These are phyloP conservation scores for Murraya koenigii DNA, from an alignment of 345 rosid species.

Conservation along the genomic window DNA sequence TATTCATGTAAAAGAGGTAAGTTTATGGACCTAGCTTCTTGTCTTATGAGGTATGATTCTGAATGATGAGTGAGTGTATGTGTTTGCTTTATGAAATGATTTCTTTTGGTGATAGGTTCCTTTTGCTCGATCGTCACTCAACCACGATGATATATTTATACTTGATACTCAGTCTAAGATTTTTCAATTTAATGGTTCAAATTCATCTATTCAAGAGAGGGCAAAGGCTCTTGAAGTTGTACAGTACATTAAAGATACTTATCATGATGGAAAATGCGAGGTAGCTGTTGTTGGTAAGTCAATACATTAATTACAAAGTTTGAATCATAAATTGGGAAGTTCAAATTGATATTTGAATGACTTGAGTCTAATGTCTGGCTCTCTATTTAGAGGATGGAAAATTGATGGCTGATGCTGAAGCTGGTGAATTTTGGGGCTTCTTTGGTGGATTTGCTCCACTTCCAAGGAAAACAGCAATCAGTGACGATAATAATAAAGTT, in stretches of 20 bases:
- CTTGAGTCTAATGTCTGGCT: constrained; percentile 17
- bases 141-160: constrained; percentile 92
- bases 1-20: constrained; percentile 93
- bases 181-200: constrained; percentile 95
- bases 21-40: constrained; percentile 23
- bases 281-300: constrained; percentile 90
- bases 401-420: constrained; percentile 98
- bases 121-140: constrained; percentile 90
- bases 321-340: constrained; percentile 7
- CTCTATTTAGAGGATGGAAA: constrained; percentile 80
- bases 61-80: background rate
- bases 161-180: constrained; percentile 89
- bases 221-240: constrained; percentile 99
- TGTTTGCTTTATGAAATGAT: constrained; percentile 11
- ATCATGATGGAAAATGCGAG: constrained; percentile 95
- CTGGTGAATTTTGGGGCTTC: constrained; percentile 96
- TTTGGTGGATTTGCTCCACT: constrained; percentile 99
- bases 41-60: background rate
- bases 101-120: constrained; percentile 57
- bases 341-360: constrained; percentile 2
- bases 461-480: constrained; percentile 64
- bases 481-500: constrained; percentile 39
- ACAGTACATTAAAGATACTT: constrained; percentile 91
- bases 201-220: constrained; percentile 96
- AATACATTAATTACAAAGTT: background rate